A percentile compares a stretch with the other conserved stretches of the same genome.
Evolutionary conservation across 345 rosid genomes (phyloP).

Genomic region (Iberis pinnata): DNA sequence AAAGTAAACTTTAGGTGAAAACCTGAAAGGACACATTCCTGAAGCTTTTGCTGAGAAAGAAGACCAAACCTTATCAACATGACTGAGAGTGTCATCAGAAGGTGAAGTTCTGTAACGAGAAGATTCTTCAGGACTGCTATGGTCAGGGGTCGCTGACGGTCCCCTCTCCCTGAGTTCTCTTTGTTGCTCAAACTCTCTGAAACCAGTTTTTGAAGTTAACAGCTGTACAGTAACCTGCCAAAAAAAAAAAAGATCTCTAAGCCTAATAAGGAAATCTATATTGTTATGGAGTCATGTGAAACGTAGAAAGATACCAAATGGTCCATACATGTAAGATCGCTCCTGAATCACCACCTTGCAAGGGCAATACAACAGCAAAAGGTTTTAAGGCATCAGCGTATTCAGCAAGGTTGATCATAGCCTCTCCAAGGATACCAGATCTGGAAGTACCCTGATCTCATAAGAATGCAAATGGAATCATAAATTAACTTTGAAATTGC

Average conservation of each 20-base stretch:
- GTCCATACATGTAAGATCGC: constrained; percentile 81
- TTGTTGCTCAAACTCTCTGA: constrained; percentile 98
- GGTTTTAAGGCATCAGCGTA: constrained; percentile 89
- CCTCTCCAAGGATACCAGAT: constrained; percentile 89
- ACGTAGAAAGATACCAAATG: constrained; percentile 22
- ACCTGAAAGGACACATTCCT: constrained; percentile 10
- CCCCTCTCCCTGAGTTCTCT: constrained; percentile 88
- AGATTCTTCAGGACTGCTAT: constrained; percentile 48
- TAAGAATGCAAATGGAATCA: constrained; percentile 21
- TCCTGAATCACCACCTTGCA: constrained; percentile 84
- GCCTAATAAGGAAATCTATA: constrained; percentile 6
- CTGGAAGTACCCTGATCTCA: constrained; percentile 77
- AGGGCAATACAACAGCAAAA: constrained; percentile 51
- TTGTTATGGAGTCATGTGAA: constrained; percentile 2
- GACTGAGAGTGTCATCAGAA: constrained; percentile 50
- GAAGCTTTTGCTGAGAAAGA: constrained; percentile 17
- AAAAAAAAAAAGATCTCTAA: constrained; percentile 16
- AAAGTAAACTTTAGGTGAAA: constrained; percentile 8
- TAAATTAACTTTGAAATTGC: background rate
- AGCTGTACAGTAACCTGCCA: constrained; percentile 85
- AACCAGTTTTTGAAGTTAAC: constrained; percentile 94
- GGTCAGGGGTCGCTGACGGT: constrained; percentile 52
- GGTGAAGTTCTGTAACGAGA: constrained; percentile 44
- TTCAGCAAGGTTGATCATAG: constrained; percentile 81
- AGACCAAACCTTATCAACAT: constrained; percentile 48